Percentiles rank a stretch among this genome's conserved stretches.
phyloP scores from a whole-genome alignment of 176 grass and related monocot genomes.

The Raddia guianensis region DNA sequence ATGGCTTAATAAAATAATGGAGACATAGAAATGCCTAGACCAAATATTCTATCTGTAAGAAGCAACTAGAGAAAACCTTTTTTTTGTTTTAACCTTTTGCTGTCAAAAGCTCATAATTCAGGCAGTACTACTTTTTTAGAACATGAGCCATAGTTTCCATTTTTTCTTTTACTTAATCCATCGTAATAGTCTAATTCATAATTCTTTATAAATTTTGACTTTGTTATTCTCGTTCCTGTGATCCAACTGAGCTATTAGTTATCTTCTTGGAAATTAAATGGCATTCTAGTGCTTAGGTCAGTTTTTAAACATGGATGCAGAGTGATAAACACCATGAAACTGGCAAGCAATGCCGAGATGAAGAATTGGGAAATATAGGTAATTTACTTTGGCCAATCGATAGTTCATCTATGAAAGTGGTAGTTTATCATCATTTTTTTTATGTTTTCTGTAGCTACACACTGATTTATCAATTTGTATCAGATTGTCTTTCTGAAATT shows the following conservation, averaged over 20 bases:
- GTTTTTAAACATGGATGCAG: slow-evolving; percentile 40
- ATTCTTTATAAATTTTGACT: slow-evolving; percentile 1
- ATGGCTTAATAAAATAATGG: neutral
- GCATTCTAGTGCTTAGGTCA: slow-evolving; percentile 19
- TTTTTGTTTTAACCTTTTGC: neutral
- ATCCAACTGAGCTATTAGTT: slow-evolving; percentile 2
- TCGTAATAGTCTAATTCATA: neutral
- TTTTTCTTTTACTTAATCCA: slow-evolving; percentile 22
- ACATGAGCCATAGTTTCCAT: neutral
- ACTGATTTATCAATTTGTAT: neutral
- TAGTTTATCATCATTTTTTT: neutral
- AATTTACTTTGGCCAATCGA: slow-evolving; percentile 16
- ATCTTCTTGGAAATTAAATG: slow-evolving; percentile 29
- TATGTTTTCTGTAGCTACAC: neutral
- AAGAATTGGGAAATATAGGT: slow-evolving; percentile 40
- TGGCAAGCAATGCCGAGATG: slow-evolving; percentile 31
- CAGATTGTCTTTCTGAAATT: neutral
- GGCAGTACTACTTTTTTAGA: neutral
- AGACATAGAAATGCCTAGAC: neutral
- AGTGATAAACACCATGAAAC: slow-evolving; percentile 31
- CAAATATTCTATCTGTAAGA: slow-evolving; percentile 17
- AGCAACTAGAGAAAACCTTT: neutral
- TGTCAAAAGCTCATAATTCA: neutral
- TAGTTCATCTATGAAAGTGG: slow-evolving; percentile 31
- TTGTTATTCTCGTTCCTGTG: neutral